phyloP scores from a whole-genome alignment of 805 yeast genomes.

The Zygoascus tannicola region DNA sequence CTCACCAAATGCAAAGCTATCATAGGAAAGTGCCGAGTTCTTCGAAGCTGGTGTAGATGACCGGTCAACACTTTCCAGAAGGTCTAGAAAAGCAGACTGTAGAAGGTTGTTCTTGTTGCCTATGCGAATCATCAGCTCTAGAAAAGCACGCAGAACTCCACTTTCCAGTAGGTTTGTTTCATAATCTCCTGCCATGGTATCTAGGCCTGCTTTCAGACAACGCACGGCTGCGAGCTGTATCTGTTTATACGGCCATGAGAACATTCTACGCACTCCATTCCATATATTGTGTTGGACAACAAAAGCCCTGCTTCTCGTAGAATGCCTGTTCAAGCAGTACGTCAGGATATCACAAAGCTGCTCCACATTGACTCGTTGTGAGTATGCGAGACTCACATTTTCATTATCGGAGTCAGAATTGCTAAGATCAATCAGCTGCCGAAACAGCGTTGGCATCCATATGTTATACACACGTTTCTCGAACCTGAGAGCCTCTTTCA shows the following conservation, averaged over 20 bases:
- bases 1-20: background rate
- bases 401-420: background rate
- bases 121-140: slow-evolving; percentile 41
- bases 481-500: background rate
- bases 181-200: slow-evolving; percentile 50
- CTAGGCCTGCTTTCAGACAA: slow-evolving; percentile 53
- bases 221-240: slow-evolving; percentile 60
- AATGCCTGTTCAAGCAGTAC: slow-evolving; percentile 61
- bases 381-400: background rate
- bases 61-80: slow-evolving; percentile 25
- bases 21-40: slow-evolving; percentile 2
- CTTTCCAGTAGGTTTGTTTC: slow-evolving; percentile 47
- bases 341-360: slow-evolving; percentile 62
- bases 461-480: slow-evolving; percentile 17
- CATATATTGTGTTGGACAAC: slow-evolving; percentile 52
- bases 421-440: slow-evolving; percentile 21
- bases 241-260: slow-evolving; percentile 39
- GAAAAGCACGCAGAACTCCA: slow-evolving; percentile 41
- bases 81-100: slow-evolving; percentile 66
- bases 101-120: slow-evolving; percentile 49
- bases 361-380: slow-evolving; percentile 33
- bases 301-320: slow-evolving; percentile 49
- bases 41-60: background rate
- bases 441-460: slow-evolving; percentile 52
- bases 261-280: slow-evolving; percentile 43